Conservation (phyloP, 495 filamentous ascomycete species). For the Usnea hakonensis region DNA sequence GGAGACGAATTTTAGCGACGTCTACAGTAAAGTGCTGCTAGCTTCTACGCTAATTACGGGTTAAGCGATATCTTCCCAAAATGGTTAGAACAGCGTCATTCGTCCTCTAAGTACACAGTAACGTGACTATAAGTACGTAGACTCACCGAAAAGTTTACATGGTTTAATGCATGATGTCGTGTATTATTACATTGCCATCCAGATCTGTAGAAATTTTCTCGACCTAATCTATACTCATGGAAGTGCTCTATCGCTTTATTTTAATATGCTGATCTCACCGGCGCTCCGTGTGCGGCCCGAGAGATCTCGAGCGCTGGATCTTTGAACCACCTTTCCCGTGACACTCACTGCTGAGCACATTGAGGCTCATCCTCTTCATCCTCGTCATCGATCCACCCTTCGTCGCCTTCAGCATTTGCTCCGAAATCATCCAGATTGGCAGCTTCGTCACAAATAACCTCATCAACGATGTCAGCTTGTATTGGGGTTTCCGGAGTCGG, state of each 20-base stretch:
- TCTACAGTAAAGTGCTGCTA: conserved; percentile 6
- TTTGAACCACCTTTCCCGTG: neutral
- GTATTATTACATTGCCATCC: neutral
- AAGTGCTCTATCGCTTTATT: neutral
- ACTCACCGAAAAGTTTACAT: too few relatives aligned
- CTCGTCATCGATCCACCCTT: conserved; percentile 74
- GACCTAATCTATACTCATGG: neutral
- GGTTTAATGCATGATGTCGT: too few relatives aligned
- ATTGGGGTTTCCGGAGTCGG: conserved; percentile 56
- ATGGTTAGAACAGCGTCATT: too few relatives aligned
- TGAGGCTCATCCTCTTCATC: conserved; percentile 58
- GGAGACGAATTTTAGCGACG: conserved; percentile 1
- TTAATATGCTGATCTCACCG: neutral
- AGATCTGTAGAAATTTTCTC: neutral
- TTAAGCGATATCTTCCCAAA: neutral
- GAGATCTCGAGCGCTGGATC: conserved; percentile 1
- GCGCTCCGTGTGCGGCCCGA: neutral
- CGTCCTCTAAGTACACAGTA: too few relatives aligned
- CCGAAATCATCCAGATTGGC: conserved; percentile 73
- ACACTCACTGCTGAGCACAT: conserved; percentile 74
- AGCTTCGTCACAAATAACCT: conserved; percentile 76
- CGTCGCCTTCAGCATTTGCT: conserved; percentile 62
- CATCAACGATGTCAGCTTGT: conserved; percentile 65
- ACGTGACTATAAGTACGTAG: too few relatives aligned
- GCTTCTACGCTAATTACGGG: neutral